These are phyloP conservation scores for Colletotrichum plurivorum DNA, from an alignment of 2,329 filamentous ascomycete genomes.

Conservation along the genomic window DNA sequence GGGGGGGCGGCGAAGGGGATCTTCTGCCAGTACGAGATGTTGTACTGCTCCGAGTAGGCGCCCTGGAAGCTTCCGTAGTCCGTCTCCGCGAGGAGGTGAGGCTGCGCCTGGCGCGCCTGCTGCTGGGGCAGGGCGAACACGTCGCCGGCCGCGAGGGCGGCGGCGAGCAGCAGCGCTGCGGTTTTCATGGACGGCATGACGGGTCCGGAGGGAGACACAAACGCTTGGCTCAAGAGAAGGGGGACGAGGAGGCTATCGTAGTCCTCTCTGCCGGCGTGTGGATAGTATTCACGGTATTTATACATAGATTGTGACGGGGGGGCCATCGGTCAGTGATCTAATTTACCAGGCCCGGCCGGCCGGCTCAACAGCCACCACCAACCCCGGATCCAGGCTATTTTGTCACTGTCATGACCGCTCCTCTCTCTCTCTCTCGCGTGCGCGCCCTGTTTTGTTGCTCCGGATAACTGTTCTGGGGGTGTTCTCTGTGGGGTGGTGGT, in stretches of 20 bases:
- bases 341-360: too few relatives aligned
- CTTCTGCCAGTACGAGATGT: conserved; percentile 71
- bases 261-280: not conserved
- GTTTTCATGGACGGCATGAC: conserved; percentile 26
- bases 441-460: not conserved
- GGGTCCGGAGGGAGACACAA: not conserved
- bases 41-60: conserved; percentile 64
- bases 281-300: not conserved
- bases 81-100: conserved; percentile 45
- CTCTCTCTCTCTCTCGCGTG: not conserved
- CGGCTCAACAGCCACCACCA: not conserved
- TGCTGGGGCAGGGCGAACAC: conserved; percentile 19
- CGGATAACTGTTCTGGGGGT: not conserved
- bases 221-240: not conserved
- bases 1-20: conserved; percentile 74
- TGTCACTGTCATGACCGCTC: not conserved
- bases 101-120: conserved; percentile 24
- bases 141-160: conserved; percentile 15
- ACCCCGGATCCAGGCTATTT: not conserved
- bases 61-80: conserved; percentile 68
- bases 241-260: not conserved
- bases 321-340: too few relatives aligned
- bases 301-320: not conserved
- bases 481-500: conserved; percentile 10
- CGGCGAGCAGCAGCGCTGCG: conserved; percentile 12